Conservation (phyloP, 2,329 filamentous ascomycete genomes). For the Chaetomiaceae sp. region DNA sequence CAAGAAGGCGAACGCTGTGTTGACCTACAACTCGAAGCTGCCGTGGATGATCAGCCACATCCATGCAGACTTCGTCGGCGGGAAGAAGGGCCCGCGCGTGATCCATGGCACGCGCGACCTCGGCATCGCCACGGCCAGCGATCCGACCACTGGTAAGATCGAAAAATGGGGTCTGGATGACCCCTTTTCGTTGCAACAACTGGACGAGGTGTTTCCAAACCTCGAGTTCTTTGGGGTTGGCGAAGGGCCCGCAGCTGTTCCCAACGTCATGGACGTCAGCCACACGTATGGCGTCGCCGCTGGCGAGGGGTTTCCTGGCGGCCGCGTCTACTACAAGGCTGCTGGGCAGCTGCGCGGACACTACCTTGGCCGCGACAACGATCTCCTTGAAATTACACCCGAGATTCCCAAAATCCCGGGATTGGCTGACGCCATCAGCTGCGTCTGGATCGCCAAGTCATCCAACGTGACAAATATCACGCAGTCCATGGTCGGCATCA, state of each 20-base stretch:
- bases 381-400: slow-evolving; percentile 56
- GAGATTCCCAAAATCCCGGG: slow-evolving; percentile 75
- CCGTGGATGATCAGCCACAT: slow-evolving; percentile 74
- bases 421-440: slow-evolving; percentile 65
- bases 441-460: slow-evolving; percentile 88
- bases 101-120: slow-evolving; percentile 79
- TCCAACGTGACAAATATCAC: slow-evolving; percentile 65
- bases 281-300: slow-evolving; percentile 77
- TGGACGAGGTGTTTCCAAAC: slow-evolving; percentile 70
- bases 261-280: slow-evolving; percentile 88
- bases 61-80: slow-evolving; percentile 68
- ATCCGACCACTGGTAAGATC: slow-evolving; percentile 69
- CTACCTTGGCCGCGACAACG: slow-evolving; percentile 60
- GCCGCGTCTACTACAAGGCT: slow-evolving; percentile 72
- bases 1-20: slow-evolving; percentile 66
- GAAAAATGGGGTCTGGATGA: slow-evolving; percentile 80
- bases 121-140: slow-evolving; percentile 73
- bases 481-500: slow-evolving; percentile 71
- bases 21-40: slow-evolving; percentile 82
- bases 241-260: slow-evolving; percentile 69
- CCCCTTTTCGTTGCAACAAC: slow-evolving; percentile 68
- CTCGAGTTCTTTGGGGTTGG: slow-evolving; percentile 73
- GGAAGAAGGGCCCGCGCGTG: slow-evolving; percentile 70
- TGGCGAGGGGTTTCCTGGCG: slow-evolving; percentile 81
- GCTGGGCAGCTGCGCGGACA: slow-evolving; percentile 70